These are phyloP conservation scores for Hirsutella thompsonii DNA, from an alignment of 2,329 filamentous ascomycete genomes.

Conservation along the genomic window DNA sequence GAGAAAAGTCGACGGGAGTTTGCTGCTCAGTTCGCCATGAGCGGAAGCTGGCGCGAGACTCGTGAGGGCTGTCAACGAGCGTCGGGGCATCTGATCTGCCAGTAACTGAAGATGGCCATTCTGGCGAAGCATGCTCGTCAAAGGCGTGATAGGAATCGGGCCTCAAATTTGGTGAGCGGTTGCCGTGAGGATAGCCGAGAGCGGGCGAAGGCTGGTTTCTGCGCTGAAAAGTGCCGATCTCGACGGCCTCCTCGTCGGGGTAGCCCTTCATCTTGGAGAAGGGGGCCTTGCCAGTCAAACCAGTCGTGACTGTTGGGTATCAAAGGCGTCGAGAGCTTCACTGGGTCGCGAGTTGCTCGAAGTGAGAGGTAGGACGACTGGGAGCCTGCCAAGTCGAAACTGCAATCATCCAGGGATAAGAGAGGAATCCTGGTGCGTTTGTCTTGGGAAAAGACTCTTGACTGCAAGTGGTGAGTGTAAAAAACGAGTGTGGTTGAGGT, in stretches of 20 bases:
- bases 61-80: slow-evolving; percentile 12
- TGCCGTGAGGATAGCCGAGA: slow-evolving; percentile 10
- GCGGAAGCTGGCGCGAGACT: slow-evolving; percentile 10
- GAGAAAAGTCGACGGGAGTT: slow-evolving; percentile 6
- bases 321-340: not conserved
- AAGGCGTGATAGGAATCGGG: slow-evolving; percentile 1
- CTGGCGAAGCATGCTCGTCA: slow-evolving; percentile 5
- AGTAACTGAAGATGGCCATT: slow-evolving; percentile 8
- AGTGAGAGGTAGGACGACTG: not conserved
- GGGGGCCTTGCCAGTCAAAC: not conserved
- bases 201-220: slow-evolving; percentile 14
- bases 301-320: not conserved
- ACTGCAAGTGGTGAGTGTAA: too few species aligned
- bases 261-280: slow-evolving; percentile 14
- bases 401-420: too few species aligned
- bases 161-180: slow-evolving; percentile 1
- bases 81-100: slow-evolving; percentile 16
- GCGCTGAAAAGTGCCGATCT: slow-evolving; percentile 16
- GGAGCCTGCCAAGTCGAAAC: slow-evolving; percentile 1
- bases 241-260: slow-evolving; percentile 20
- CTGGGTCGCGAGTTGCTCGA: not conserved
- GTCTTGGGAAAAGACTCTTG: too few species aligned
- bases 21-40: slow-evolving; percentile 10
- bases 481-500: too few species aligned
- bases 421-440: too few species aligned